A percentile compares a stretch with the other conserved stretches of the same genome.
These are phyloP conservation scores for Platismatia glauca DNA, from an alignment of 495 filamentous ascomycete genomes.

Conservation along the genomic window DNA sequence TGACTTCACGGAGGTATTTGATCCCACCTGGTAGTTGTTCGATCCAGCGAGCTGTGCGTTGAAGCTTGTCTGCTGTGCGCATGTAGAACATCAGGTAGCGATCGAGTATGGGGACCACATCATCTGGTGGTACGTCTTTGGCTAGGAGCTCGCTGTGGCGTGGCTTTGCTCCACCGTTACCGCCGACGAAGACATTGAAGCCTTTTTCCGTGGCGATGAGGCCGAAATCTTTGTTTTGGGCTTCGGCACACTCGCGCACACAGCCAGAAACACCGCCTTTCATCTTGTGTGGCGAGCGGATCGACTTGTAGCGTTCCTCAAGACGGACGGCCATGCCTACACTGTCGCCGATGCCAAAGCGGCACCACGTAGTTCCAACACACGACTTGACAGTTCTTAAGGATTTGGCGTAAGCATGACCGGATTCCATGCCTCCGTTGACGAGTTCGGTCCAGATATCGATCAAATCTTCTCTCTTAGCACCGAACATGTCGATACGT, in stretches of 20 bases:
- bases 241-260: conserved; percentile 89
- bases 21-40: conserved; percentile 83
- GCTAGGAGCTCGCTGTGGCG: conserved; percentile 79
- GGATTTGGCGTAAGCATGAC: conserved; percentile 90
- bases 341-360: conserved; percentile 88
- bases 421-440: conserved; percentile 88
- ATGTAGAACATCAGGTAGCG: conserved; percentile 96
- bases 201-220: conserved; percentile 92
- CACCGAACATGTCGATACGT: conserved; percentile 93
- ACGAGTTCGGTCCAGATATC: conserved; percentile 83
- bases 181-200: conserved; percentile 89
- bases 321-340: conserved; percentile 93
- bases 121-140: conserved; percentile 79
- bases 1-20: conserved; percentile 71
- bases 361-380: conserved; percentile 91
- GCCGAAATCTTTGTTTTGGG: conserved; percentile 94
- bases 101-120: conserved; percentile 80
- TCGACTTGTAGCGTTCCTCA: conserved; percentile 91
- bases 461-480: conserved; percentile 82
- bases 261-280: conserved; percentile 91
- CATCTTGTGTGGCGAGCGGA: conserved; percentile 85
- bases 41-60: conserved; percentile 89
- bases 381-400: conserved; percentile 87
- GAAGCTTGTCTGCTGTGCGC: conserved; percentile 88
- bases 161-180: conserved; percentile 87